Evolutionary conservation across 371 early-diverging fungal species (phyloP).

Genomic region (Saksenaea vasiformis): DNA sequence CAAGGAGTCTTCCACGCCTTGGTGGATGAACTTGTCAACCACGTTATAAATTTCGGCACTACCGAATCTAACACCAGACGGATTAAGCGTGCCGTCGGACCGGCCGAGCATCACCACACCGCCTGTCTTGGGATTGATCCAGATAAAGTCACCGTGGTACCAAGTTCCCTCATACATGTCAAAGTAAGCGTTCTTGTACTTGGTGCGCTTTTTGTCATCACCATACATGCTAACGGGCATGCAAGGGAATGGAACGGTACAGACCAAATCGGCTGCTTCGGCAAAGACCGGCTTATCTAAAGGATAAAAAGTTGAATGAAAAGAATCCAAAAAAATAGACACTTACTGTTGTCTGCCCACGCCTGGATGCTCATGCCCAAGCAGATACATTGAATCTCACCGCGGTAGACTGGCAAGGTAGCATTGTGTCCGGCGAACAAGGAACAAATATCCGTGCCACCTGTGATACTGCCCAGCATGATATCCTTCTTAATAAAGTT

Average conservation of each 20-base stretch:
- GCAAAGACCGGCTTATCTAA: slow-evolving; percentile 73
- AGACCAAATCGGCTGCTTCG: slow-evolving; percentile 88
- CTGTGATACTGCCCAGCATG: slow-evolving; percentile 90
- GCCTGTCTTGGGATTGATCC: slow-evolving; percentile 82
- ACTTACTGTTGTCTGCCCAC: slow-evolving; percentile 67
- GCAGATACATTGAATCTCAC: slow-evolving; percentile 92
- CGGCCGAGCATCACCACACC: slow-evolving; percentile 96
- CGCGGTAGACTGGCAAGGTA: slow-evolving; percentile 88
- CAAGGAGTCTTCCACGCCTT: slow-evolving; percentile 43
- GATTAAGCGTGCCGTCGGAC: slow-evolving; percentile 95
- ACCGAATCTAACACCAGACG: slow-evolving; percentile 94
- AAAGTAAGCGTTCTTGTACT: slow-evolving; percentile 92
- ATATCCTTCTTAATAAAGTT: slow-evolving; percentile 79
- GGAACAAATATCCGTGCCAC: slow-evolving; percentile 97
- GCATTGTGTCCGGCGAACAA: slow-evolving; percentile 91
- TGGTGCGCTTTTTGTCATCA: slow-evolving; percentile 72
- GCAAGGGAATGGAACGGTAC: slow-evolving; percentile 91
- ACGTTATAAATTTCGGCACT: slow-evolving; percentile 95
- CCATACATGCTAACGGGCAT: slow-evolving; percentile 96
- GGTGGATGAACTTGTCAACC: slow-evolving; percentile 66
- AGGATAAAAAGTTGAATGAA: not conserved
- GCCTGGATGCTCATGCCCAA: slow-evolving; percentile 95
- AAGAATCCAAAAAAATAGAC: not conserved
- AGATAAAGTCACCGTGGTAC: slow-evolving; percentile 96
- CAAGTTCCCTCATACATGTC: slow-evolving; percentile 79